Percentiles rank a stretch among this genome's conserved stretches.
phyloP scores from a whole-genome alignment of 768 basidiomycete species.

The Paxillus ammoniavirescens region DNA sequence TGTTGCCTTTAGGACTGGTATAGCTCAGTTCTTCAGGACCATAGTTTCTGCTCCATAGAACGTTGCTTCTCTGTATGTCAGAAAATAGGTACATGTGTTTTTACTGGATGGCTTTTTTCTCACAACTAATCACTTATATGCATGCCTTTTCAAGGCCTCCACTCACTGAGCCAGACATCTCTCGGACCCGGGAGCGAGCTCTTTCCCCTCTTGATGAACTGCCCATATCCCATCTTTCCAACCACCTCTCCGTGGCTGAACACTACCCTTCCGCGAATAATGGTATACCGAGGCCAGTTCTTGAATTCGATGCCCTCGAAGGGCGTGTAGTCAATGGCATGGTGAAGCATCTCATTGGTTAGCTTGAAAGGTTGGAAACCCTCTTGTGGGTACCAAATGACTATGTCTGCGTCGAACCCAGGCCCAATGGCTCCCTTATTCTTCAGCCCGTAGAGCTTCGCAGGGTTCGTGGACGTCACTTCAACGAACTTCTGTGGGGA shows the following conservation, averaged over 20 bases:
- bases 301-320: conserved; percentile 32
- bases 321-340: conserved; percentile 33
- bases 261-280: conserved; percentile 14
- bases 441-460: conserved; percentile 34
- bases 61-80: too few relatives aligned
- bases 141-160: not conserved
- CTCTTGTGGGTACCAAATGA: conserved; percentile 24
- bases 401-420: conserved; percentile 33
- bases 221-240: conserved; percentile 10
- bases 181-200: conserved; percentile 7
- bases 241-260: conserved; percentile 14
- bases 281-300: conserved; percentile 33
- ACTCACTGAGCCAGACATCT: conserved; percentile 9
- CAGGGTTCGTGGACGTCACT: conserved; percentile 32
- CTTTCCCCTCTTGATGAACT: conserved; percentile 5
- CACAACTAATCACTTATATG: not conserved
- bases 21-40: too few relatives aligned
- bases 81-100: too few relatives aligned
- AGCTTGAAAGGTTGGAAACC: conserved; percentile 12
- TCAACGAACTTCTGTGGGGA: conserved; percentile 32
- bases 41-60: too few relatives aligned
- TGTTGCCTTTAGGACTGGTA: too few relatives aligned
- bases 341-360: conserved; percentile 25
- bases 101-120: too few relatives aligned
- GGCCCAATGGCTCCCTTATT: conserved; percentile 33